Evolutionary conservation across 352 stramenopile species (phyloP).

Genomic region (Plasmopara halstedii): DNA sequence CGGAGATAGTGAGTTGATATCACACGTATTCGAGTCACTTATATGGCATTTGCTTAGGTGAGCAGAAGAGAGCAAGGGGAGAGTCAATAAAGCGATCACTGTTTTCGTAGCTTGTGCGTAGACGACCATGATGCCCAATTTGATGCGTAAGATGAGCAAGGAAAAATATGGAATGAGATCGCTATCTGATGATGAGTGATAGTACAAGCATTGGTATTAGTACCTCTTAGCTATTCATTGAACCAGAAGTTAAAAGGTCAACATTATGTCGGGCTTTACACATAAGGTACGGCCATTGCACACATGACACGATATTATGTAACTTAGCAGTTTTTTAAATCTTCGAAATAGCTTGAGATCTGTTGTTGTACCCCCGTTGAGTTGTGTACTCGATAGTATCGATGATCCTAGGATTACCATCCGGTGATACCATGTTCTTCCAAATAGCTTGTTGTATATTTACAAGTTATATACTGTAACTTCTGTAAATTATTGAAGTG

Average conservation of each 20-base stretch:
- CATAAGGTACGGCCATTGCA: too few relatives aligned
- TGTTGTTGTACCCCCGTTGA: too few relatives aligned
- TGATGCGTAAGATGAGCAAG: background rate
- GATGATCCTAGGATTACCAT: too few relatives aligned
- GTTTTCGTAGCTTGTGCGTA: background rate
- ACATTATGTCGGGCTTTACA: background rate
- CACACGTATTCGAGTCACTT: slow-evolving; percentile 36
- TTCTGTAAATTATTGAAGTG: too few relatives aligned
- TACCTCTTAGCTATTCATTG: too few relatives aligned
- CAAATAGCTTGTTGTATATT: too few relatives aligned
- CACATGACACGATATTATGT: background rate
- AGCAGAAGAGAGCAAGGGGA: background rate
- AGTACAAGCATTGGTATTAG: too few relatives aligned
- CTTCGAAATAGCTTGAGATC: too few relatives aligned
- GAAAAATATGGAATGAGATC: background rate
- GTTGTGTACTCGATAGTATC: too few relatives aligned
- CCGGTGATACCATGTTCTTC: too few relatives aligned
- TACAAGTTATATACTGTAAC: too few relatives aligned
- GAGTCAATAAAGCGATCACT: background rate
- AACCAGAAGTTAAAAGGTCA: background rate
- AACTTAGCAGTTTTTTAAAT: too few relatives aligned
- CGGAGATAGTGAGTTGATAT: slow-evolving; percentile 37
- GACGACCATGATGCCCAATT: background rate
- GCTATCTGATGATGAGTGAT: background rate
- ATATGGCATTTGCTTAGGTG: slow-evolving; percentile 28